phyloP scores from a whole-genome alignment of 352 stramenopile species.

The Pythium insidiosum region DNA sequence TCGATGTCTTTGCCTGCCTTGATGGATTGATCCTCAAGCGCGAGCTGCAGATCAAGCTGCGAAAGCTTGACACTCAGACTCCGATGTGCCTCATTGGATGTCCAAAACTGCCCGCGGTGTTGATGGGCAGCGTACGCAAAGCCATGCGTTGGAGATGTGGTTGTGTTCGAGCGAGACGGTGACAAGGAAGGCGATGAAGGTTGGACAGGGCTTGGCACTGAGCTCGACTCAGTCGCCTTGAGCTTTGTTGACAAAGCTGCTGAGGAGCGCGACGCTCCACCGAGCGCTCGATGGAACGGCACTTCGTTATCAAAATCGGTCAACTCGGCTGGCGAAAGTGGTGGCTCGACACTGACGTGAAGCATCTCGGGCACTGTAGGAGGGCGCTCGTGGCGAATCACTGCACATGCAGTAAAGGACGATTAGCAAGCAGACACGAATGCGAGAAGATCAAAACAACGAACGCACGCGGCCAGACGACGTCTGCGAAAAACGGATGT shows the following conservation, averaged over 20 bases:
- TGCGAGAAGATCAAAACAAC: neutral
- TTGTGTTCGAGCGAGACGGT: neutral
- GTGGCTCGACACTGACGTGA: conserved; percentile 22
- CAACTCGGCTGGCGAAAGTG: conserved; percentile 15
- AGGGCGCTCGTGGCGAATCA: conserved; percentile 37
- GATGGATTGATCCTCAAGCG: neutral
- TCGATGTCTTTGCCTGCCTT: neutral
- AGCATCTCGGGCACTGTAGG: conserved; percentile 31
- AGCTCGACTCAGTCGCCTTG: too few relatives aligned
- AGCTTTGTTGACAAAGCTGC: conserved; percentile 1
- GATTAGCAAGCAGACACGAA: neutral
- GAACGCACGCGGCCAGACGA: conserved; percentile 80
- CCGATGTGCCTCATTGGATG: conserved; percentile 9
- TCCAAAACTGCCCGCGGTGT: conserved; percentile 1
- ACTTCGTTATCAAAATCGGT: conserved; percentile 33
- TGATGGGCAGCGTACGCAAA: neutral
- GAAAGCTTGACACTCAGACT: conserved; percentile 13
- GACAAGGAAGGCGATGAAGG: neutral
- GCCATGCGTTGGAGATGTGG: neutral
- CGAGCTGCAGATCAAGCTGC: conserved; percentile 8
- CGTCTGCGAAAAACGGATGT: conserved; percentile 87
- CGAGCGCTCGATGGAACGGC: conserved; percentile 19
- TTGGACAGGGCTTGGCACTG: neutral
- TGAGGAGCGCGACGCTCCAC: conserved; percentile 9
- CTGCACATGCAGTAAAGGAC: conserved; percentile 7